Evolutionary conservation across 192 early-diverging fungal species (phyloP).

Genomic region (Coemansia biformis): DNA sequence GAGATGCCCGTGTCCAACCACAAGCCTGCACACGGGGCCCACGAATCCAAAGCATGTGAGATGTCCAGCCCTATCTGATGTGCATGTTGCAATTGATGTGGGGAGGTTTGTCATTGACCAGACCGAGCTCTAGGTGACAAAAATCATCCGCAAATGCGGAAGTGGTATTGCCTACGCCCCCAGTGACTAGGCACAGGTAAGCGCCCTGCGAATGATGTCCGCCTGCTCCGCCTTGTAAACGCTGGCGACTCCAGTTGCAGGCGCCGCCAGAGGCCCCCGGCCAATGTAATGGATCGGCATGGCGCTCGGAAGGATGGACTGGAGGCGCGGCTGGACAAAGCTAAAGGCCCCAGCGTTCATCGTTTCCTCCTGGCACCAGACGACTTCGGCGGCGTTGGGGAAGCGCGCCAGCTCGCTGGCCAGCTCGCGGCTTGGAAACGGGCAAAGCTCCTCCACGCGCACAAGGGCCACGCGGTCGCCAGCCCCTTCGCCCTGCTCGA

Average conservation of each 20-base stretch:
- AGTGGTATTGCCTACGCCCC: too few species aligned
- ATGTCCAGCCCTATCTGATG: too few species aligned
- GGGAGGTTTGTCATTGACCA: too few species aligned
- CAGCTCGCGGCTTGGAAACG: constrained; percentile 77
- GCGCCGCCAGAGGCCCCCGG: constrained; percentile 65
- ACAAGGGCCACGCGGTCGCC: constrained; percentile 71
- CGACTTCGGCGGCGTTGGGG: constrained; percentile 58
- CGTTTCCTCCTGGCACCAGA: constrained; percentile 89
- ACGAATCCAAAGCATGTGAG: too few species aligned
- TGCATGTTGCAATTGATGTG: too few species aligned
- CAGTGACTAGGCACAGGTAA: too few species aligned
- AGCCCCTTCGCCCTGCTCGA: constrained; percentile 42
- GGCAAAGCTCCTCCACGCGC: constrained; percentile 86
- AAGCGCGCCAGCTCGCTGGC: constrained; percentile 59
- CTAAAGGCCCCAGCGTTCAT: constrained; percentile 88
- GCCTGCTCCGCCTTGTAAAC: constrained; percentile 67
- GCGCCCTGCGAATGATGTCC: constrained; percentile 52
- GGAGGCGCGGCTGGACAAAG: constrained; percentile 81
- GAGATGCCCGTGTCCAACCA: too few species aligned
- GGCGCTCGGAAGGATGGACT: constrained; percentile 61
- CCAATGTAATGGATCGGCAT: constrained; percentile 64
- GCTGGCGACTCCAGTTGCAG: constrained; percentile 70
- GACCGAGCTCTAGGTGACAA: too few species aligned
- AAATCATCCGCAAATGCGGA: too few species aligned
- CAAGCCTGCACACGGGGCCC: too few species aligned